Base-by-base conservation (phyloP, 495 filamentous ascomycete genomes). In the Talaromyces stipitatus region DNA sequence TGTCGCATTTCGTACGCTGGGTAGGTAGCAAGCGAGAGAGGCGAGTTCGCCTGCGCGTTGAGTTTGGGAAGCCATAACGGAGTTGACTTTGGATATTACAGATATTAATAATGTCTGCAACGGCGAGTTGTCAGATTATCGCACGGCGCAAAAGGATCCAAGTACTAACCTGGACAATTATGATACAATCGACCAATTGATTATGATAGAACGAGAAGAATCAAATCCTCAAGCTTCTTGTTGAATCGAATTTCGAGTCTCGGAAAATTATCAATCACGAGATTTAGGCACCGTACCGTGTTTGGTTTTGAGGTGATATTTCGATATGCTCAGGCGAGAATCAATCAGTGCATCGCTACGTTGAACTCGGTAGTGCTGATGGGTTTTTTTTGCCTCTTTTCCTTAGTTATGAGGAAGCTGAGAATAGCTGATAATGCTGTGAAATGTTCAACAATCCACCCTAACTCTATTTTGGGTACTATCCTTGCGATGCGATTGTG, bases 11-110 rank as follows among this genome's bases (percentile, higher is more conserved):
- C 54, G 33, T 23, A 55, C 38, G 14, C 11, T 46, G 30, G 73
- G 72, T 20, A 76, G 65, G 55, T 64, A 69, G 55, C 73, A 76
- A 29, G 67, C 63, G 14, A 66, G 64, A 24, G 68, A 69, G 9
- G 33, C 54, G n/a, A 30, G 7, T 4, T 28, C 48, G 24, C 12
- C 48, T 2, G 12, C 20, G 14, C 24, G 14, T 30, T 51, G 24
- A 8, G 14, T 51, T 30, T 51, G 24, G 30, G 48, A 51, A 18
- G 48, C 27, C 48, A 51, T 51, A 12, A 30, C 30, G 8, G 11
- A 23, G 7, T 50, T 48, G n/a, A 11, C 5, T 51, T 30, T 8
- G 22, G 27, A 18, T 22, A 9, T 18, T 12, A 30, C 3, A 5
- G 11, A 16, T 10, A 3, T 30, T 10, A 12, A 29, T 29, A 30